phyloP scores from a whole-genome alignment of 257 asterid species.

The Solanum virginianum region DNA sequence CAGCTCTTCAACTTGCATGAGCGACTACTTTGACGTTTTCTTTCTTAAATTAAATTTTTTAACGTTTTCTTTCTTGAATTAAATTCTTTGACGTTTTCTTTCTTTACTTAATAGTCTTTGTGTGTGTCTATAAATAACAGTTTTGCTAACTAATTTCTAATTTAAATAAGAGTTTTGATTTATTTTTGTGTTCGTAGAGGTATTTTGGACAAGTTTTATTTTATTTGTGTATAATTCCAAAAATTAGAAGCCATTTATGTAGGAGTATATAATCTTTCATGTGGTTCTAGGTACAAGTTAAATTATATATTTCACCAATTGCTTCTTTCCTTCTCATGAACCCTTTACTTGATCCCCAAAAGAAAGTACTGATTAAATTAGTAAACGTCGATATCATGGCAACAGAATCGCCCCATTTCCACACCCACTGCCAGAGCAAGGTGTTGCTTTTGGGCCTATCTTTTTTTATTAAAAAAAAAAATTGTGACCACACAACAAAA shows the following conservation, averaged over 20 bases:
- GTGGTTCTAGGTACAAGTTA: not conserved
- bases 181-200: not conserved
- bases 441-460: not conserved
- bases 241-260: not conserved
- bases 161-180: not conserved
- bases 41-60: not conserved
- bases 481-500: not conserved
- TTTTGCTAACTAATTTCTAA: not conserved
- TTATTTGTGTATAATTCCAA: not conserved
- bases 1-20: slow-evolving; percentile 1
- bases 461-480: not conserved
- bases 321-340: not conserved
- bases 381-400: not conserved
- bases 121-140: not conserved
- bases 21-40: not conserved
- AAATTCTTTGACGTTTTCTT: not conserved
- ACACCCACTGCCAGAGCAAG: not conserved
- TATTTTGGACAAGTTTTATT: not conserved
- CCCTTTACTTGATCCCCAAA: not conserved
- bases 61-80: not conserved
- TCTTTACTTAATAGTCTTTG: too few species aligned
- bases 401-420: not conserved
- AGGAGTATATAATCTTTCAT: not conserved
- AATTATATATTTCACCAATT: not conserved
- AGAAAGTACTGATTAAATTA: not conserved